Base-by-base conservation (phyloP, 2,329 filamentous ascomycete species). In the Sclerotinia minor region DNA sequence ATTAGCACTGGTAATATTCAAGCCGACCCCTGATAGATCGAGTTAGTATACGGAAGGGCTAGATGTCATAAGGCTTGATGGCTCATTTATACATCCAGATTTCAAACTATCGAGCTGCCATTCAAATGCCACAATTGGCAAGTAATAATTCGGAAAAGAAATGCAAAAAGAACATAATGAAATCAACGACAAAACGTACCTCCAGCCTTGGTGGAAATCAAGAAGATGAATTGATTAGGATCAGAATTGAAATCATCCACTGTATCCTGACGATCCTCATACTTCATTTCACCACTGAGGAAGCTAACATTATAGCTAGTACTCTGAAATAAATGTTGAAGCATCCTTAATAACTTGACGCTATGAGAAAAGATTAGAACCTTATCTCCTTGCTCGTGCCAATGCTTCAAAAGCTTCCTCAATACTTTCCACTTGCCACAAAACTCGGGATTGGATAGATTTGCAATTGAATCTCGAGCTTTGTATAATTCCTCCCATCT, bases 361-460 rank as follows among this genome's bases (percentile, higher is more conserved):
- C 91, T 96, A 75, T 98, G 94, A 0, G 92, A 96, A 78, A 99
- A 99, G 2, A 99, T 90, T 0, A 99, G 84, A 0, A 97, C 95
- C 78, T 98, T 99, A 79, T 97, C 93, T 19, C 92, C 92, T 75
- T 91, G 93, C 19, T 85, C 83, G 76, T 97, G 87, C 95, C 95
- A 99, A 78, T 95, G 94, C 67, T 88, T 89, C 8, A 99, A 84
- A 5, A 99, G 82, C 73, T 92, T 94, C 77, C 89, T 92, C 41
- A 99, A 79, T 0, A 99, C 87, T 76, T 92, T 93, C 95, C 95
- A 99, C 79, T 99, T 99, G 4, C 95, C 95, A 75, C 95, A 99
- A 72, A 94, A 97, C 68, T 96, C 91, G 0, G 92, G 90, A 73
- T 97, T 93, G 1, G 93, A 89, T 63, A 93, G 89, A 73, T 90